These are phyloP conservation scores for Gossypium australe DNA, from an alignment of 345 rosid genomes.

Conservation along the genomic window DNA sequence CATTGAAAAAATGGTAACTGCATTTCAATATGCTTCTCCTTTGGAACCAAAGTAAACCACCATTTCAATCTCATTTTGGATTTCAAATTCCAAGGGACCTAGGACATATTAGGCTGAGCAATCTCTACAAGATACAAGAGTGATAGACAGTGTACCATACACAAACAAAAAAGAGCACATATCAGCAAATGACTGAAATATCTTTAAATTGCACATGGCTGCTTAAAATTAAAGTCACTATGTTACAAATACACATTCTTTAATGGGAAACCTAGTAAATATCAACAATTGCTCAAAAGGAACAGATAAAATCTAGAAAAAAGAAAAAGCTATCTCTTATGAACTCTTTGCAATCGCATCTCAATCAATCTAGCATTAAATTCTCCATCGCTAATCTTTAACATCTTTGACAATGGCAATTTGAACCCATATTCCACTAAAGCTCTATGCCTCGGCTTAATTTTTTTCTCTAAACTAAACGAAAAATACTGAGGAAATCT, in stretches of 20 bases:
- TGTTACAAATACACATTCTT: not conserved
- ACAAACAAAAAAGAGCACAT: not conserved
- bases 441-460: slow-evolving; percentile 68
- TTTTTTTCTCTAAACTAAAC: slow-evolving; percentile 83
- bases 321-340: slow-evolving; percentile 16
- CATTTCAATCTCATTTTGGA: not conserved
- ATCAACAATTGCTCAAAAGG: not conserved
- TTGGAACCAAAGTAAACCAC: not conserved
- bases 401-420: slow-evolving; percentile 64
- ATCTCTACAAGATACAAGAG: not conserved
- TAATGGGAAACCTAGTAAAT: not conserved
- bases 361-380: slow-evolving; percentile 53
- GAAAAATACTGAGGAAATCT: slow-evolving; percentile 86
- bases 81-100: not conserved
- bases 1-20: not conserved
- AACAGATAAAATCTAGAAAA: not conserved
- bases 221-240: not conserved
- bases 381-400: slow-evolving; percentile 79
- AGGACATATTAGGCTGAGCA: not conserved
- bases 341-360: slow-evolving; percentile 36
- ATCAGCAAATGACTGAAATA: not conserved
- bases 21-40: not conserved
- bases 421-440: slow-evolving; percentile 47
- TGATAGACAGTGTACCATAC: not conserved
- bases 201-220: not conserved